These are phyloP conservation scores for Colletotrichum karsti DNA, from an alignment of 2,329 filamentous ascomycete species.

Conservation along the genomic window DNA sequence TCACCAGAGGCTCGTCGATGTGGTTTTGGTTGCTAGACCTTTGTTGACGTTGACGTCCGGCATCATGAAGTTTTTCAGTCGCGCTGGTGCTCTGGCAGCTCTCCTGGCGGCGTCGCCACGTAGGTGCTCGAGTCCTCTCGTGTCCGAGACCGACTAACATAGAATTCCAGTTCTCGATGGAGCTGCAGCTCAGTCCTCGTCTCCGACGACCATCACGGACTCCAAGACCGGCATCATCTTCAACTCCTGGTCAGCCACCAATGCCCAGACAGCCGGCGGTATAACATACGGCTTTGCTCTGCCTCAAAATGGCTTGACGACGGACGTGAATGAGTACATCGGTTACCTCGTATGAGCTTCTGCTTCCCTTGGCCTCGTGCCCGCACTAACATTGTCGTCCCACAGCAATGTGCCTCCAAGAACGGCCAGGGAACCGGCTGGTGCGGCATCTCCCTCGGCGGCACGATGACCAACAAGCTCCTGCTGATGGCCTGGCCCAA, in stretches of 20 bases:
- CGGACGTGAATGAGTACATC: conserved; percentile 64
- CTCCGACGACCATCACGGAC: conserved; percentile 46
- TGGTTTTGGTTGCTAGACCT: conserved; percentile 8
- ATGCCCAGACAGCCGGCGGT: conserved; percentile 47
- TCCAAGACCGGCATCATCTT: conserved; percentile 61
- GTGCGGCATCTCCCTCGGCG: conserved; percentile 65
- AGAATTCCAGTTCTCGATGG: conserved; percentile 16
- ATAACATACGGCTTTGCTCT: conserved; percentile 64
- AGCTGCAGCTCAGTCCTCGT: conserved; percentile 26
- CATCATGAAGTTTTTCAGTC: conserved; percentile 28
- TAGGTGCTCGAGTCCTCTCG: background rate
- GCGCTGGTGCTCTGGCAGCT: conserved; percentile 21
- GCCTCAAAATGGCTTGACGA: conserved; percentile 55
- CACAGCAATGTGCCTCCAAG: conserved; percentile 55
- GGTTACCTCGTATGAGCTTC: conserved; percentile 59
- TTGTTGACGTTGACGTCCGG: conserved; percentile 1
- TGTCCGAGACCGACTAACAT: background rate
- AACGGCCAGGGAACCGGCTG: conserved; percentile 59
- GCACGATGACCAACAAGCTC: conserved; percentile 65
- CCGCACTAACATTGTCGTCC: background rate
- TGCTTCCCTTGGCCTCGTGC: background rate
- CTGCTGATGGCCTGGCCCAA: conserved; percentile 67
- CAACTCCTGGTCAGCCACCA: conserved; percentile 54
- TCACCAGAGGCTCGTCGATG: background rate
- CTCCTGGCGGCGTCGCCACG: conserved; percentile 21